Evolutionary conservation across 176 grass and related monocot species (phyloP), one percentile per base, ranked within the genome.

Genomic region (Guadua angustifolia): DNA sequence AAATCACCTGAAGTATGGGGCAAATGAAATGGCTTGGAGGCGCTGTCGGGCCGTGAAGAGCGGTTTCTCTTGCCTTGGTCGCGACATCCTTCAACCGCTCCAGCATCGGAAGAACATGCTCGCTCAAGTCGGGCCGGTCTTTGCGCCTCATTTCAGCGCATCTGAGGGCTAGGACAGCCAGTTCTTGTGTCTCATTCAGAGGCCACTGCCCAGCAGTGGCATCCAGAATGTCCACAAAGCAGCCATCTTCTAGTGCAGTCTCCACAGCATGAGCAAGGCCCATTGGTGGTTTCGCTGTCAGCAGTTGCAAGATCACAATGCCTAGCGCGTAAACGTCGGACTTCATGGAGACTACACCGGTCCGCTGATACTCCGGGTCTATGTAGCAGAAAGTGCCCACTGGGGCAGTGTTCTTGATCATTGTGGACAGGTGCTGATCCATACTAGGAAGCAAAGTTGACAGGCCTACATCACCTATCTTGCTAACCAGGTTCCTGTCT

Each of bases 301-400:
- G 73, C 26, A 94, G 33, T 32, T 97, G 91, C 86, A 97, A 76
- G 74, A 97, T 72, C 11, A 97, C 92, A 10, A 94, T 85, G 11
- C 94, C 91, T 19, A 97, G 73, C 1, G 87, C 89, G 19, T 92
- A 97, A 29, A 92, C 86, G 69, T 97, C 94, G 0, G 94, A 97
- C 78, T 94, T 94, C 57, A 72, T 77, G 19, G 91, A 94, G 44
- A 97, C 82, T 2, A 57, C 76, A 13, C 94, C 94, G 0, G 87
- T 97, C 60, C 91, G 77, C 49, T 99, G 93, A 49, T 99, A 99
- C 72, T 99, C 97, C 0, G 93, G 97, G 53, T 99, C 97, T 15
- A 99, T 99, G 78, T 96, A 99, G 78, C 91, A 99, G 51, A 99
- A 99, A 24, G 97, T 99, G 61, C 97, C 97, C 55, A 96, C 91